Conservation (phyloP, 192 early-diverging fungal species). For the Martensiomyces pterosporus region DNA sequence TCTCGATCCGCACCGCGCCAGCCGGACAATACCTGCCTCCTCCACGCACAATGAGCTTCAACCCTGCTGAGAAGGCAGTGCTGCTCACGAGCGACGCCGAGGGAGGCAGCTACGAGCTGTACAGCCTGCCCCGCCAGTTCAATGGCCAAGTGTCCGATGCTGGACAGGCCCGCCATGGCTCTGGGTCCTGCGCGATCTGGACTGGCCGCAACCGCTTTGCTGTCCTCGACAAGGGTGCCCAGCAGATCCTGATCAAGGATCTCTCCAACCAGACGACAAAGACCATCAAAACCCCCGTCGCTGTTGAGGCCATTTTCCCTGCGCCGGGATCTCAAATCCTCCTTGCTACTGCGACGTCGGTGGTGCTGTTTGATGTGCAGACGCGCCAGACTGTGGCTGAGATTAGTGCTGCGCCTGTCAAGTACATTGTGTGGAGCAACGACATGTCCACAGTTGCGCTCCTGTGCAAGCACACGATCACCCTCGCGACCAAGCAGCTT, state of each 20-base stretch:
- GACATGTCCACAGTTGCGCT: constrained; percentile 88
- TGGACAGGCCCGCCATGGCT: constrained; percentile 70
- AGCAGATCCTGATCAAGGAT: constrained; percentile 86
- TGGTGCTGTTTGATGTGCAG: constrained; percentile 90
- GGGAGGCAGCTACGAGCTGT: constrained; percentile 89
- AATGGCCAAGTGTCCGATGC: constrained; percentile 24
- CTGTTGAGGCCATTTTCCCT: constrained; percentile 84
- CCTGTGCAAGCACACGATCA: constrained; percentile 94
- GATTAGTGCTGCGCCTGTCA: constrained; percentile 77
- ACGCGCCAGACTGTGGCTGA: constrained; percentile 71
- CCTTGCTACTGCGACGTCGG: constrained; percentile 77
- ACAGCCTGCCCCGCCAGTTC: constrained; percentile 73
- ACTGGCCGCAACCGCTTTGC: constrained; percentile 97
- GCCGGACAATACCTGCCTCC: constrained; percentile 65
- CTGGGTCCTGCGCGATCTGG: constrained; percentile 81
- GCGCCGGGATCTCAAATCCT: constrained; percentile 80
- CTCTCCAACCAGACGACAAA: constrained; percentile 84
- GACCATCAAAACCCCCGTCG: constrained; percentile 74
- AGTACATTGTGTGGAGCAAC: constrained; percentile 90
- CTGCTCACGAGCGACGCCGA: constrained; percentile 78
- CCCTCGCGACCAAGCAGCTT: constrained; percentile 80
- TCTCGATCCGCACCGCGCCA: constrained; percentile 71
- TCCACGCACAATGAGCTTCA: constrained; percentile 85
- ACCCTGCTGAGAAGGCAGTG: constrained; percentile 90
- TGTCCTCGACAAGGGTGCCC: constrained; percentile 81